These are phyloP conservation scores for Sugiyamaella pinicola DNA, from an alignment of 1,139 yeast genomes.

Conservation along the genomic window DNA sequence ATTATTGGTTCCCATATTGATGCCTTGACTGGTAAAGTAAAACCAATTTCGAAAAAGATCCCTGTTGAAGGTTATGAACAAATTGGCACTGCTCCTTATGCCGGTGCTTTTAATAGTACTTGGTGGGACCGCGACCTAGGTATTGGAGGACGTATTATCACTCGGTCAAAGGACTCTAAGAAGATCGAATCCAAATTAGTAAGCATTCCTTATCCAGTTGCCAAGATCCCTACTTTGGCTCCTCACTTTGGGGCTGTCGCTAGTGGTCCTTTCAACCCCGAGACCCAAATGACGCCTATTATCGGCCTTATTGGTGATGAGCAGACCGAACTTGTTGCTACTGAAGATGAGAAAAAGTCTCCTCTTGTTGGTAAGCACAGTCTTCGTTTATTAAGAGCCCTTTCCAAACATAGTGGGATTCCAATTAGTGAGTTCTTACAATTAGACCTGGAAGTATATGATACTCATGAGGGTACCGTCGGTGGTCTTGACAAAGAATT, in stretches of 20 bases:
- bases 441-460: constrained; percentile 81
- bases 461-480: constrained; percentile 76
- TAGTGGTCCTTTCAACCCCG: constrained; percentile 79
- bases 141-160: constrained; percentile 87
- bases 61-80: constrained; percentile 76
- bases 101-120: constrained; percentile 77
- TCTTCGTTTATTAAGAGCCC: constrained; percentile 65
- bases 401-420: constrained; percentile 66
- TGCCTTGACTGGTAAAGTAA: constrained; percentile 72
- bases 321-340: constrained; percentile 47
- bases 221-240: constrained; percentile 94
- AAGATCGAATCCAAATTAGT: constrained; percentile 66
- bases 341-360: constrained; percentile 61
- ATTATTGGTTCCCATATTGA: constrained; percentile 93
- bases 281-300: constrained; percentile 85
- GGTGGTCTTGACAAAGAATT: constrained; percentile 92
- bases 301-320: constrained; percentile 56
- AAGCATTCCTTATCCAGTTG: constrained; percentile 78
- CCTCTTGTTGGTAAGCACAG: constrained; percentile 74
- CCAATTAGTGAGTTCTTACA: constrained; percentile 68
- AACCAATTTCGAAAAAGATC: constrained; percentile 76
- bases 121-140: constrained; percentile 96
- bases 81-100: constrained; percentile 91
- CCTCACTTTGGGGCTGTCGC: constrained; percentile 86
- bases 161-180: constrained; percentile 51